These are phyloP conservation scores for Vanilla planifolia DNA, from an alignment of 106 monocot species.

Conservation along the genomic window DNA sequence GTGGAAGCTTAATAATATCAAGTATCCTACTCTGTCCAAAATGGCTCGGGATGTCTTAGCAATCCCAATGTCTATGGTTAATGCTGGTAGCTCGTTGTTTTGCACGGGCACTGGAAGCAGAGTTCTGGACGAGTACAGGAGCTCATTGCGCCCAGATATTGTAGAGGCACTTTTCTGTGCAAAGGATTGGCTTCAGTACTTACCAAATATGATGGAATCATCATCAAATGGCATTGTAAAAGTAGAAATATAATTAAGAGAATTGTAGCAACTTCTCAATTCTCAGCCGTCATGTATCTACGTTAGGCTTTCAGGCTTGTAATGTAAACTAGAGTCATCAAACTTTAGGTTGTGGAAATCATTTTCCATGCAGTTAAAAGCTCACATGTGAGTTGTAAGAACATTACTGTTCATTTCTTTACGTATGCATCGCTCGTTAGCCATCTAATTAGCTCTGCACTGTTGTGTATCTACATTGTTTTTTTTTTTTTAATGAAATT, in stretches of 20 bases:
- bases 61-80: constrained; percentile 70
- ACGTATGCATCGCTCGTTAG: too few relatives aligned
- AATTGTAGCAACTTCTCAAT: too few relatives aligned
- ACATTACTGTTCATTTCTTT: too few relatives aligned
- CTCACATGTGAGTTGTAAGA: too few relatives aligned
- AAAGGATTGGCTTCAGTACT: constrained; percentile 87
- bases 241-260: constrained; percentile 34
- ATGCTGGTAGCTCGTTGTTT: constrained; percentile 49
- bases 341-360: too few relatives aligned
- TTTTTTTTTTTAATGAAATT: too few relatives aligned
- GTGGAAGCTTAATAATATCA: constrained; percentile 86
- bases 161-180: constrained; percentile 85
- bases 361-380: too few relatives aligned
- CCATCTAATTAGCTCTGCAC: too few relatives aligned
- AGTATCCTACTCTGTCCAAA: constrained; percentile 81
- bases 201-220: constrained; percentile 33
- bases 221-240: constrained; percentile 39
- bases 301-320: too few relatives aligned
- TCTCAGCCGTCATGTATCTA: too few relatives aligned
- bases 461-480: too few relatives aligned
- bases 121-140: constrained; percentile 75
- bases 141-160: constrained; percentile 60
- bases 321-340: too few relatives aligned
- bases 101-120: constrained; percentile 51
- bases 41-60: constrained; percentile 82